Evolutionary conservation across 371 early-diverging fungal species (phyloP), one percentile per base, ranked within the genome.

Genomic region (Enteropsectra breve): DNA sequence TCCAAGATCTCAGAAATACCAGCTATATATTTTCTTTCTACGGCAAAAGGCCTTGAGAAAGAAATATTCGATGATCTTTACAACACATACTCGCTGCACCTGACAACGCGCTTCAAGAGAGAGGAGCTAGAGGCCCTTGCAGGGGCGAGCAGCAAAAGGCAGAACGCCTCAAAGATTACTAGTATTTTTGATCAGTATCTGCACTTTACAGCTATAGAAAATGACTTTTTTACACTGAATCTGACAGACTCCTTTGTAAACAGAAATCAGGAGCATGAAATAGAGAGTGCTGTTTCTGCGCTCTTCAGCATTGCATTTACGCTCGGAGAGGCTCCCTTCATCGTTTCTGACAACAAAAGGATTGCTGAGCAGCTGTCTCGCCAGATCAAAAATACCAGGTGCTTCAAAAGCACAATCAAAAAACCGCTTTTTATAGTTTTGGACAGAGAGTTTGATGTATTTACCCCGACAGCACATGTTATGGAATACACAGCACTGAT

Each of bases 401-500:
- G 67, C n/a, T 62, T 76, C 11, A 70, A 73, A 47, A 63, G 32
- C 34, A 49, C 32, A 24, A 30, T 18, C 24, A 71, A 66, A 52
- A 73, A 54, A 63, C 83, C 82, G 61, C 88, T 92, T 1, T 82
- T 95, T 54, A 83, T 98, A 18, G 73, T 98, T 21, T 77, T 95
- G 52, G 94, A 94, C 66, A 83, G 99, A 66, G 88, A 89, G 71
- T 82, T 91, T 81, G 99, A 98, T 82, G 74, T 97, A 55, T 83
- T 86, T 15, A 86, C 91, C 15, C 89, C 95, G 85, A 80, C 95
- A 63, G 84, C 84, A 62, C 99, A 98, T 78, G 87, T 91, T 1
- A 94, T 96, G 94, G 92, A 91, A 0, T 98, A 97, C 73, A 87
- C 89, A 66, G 87, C 93, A 0, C 83, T 98, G 23, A 85, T 96